Conservation (phyloP, 2,329 filamentous ascomycete species). For the Lasiodiplodia citricola region DNA sequence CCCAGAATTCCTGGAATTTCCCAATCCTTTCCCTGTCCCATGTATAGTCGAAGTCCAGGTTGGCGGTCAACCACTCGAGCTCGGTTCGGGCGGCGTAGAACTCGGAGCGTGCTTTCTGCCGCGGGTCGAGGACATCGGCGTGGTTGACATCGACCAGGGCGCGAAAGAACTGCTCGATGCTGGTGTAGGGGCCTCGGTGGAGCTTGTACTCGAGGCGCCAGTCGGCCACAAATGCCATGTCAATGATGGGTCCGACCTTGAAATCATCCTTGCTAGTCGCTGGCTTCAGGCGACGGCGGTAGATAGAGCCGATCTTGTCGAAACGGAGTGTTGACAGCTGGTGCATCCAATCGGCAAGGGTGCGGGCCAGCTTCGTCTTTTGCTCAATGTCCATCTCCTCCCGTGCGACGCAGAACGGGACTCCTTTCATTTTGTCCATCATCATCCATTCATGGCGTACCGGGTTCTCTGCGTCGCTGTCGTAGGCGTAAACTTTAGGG, state of each 20-base stretch:
- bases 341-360: constrained; percentile 21
- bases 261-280: neutral
- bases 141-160: neutral
- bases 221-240: neutral
- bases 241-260: neutral
- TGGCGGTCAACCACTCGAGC: too few relatives aligned
- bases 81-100: neutral
- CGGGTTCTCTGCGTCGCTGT: constrained; percentile 29
- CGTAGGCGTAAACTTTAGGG: constrained; percentile 28
- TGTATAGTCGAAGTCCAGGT: too few relatives aligned
- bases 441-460: constrained; percentile 37
- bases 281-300: neutral
- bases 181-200: constrained; percentile 2
- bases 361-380: neutral
- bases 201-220: neutral
- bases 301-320: constrained; percentile 19
- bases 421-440: constrained; percentile 31
- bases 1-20: too few relatives aligned
- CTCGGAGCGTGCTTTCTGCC: neutral
- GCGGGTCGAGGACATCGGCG: neutral
- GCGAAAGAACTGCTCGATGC: neutral
- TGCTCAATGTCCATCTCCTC: constrained; percentile 15
- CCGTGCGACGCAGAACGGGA: neutral
- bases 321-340: constrained; percentile 22
- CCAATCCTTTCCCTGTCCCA: too few relatives aligned